Evolutionary conservation across 805 yeast species (phyloP).

Genomic region (Candida krabiensis): DNA sequence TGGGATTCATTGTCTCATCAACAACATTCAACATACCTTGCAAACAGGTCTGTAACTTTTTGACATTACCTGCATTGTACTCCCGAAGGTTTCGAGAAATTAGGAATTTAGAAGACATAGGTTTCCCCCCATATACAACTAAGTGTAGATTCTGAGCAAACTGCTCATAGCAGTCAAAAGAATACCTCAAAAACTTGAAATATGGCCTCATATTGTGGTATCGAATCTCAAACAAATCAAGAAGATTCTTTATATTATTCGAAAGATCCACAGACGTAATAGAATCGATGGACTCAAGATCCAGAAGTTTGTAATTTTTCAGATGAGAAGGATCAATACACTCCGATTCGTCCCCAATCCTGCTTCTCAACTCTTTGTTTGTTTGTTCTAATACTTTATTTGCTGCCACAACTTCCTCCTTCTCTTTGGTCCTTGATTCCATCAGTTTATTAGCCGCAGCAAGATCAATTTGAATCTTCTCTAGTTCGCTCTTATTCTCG

Average conservation of each 20-base stretch:
- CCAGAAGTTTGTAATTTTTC: slow-evolving; percentile 9
- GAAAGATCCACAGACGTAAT: slow-evolving; percentile 15
- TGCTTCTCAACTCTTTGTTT: background rate
- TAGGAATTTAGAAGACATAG: slow-evolving; percentile 11
- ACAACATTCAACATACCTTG: slow-evolving; percentile 15
- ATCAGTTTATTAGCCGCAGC: background rate
- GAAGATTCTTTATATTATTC: slow-evolving; percentile 13
- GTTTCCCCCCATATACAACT: slow-evolving; percentile 12
- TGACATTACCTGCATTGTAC: slow-evolving; percentile 7
- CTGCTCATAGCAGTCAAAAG: slow-evolving; percentile 17
- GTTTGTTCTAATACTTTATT: slow-evolving; percentile 6
- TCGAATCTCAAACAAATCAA: slow-evolving; percentile 14
- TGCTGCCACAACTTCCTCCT: background rate
- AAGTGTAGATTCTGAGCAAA: slow-evolving; percentile 14
- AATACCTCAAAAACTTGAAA: slow-evolving; percentile 14
- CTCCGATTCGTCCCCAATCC: slow-evolving; percentile 7
- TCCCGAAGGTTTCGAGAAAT: slow-evolving; percentile 10
- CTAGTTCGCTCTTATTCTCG: background rate
- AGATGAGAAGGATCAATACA: slow-evolving; percentile 4
- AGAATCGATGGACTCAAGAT: slow-evolving; percentile 10
- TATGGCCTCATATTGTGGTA: slow-evolving; percentile 15
- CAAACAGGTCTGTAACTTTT: slow-evolving; percentile 11
- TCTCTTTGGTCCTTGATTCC: background rate
- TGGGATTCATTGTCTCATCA: background rate
- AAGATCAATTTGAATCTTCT: background rate